A percentile compares a stretch with the other conserved stretches of the same genome.
phyloP scores from a whole-genome alignment of 2,329 filamentous ascomycete genomes.

The Calonectria pseudoturangicola region DNA sequence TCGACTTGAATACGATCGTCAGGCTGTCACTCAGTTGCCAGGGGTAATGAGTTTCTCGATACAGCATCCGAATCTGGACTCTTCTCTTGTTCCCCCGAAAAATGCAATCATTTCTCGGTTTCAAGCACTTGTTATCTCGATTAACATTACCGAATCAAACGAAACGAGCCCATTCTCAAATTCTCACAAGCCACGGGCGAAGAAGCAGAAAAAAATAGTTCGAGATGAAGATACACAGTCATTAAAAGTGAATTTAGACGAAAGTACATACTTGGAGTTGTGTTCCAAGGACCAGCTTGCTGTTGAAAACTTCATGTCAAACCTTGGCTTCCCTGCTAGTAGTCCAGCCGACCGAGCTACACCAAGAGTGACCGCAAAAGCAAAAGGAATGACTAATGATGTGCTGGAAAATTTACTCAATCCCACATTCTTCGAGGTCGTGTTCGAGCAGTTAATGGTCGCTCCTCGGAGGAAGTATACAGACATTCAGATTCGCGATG shows the following conservation, averaged over 20 bases:
- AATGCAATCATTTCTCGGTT: constrained; percentile 54
- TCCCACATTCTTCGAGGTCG: constrained; percentile 42
- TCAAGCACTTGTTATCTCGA: constrained; percentile 50
- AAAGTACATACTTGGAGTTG: constrained; percentile 46
- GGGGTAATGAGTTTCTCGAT: constrained; percentile 58
- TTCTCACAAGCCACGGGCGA: constrained; percentile 4
- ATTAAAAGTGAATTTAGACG: not conserved
- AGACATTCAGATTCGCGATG: constrained; percentile 46
- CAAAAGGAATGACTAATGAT: not conserved
- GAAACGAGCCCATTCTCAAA: not conserved
- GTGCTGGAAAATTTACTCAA: constrained; percentile 36
- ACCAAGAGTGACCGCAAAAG: not conserved
- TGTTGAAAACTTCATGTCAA: constrained; percentile 55
- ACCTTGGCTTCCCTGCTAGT: constrained; percentile 43
- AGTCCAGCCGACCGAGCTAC: not conserved
- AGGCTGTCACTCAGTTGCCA: constrained; percentile 30
- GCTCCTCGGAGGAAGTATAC: constrained; percentile 50
- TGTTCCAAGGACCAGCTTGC: constrained; percentile 51
- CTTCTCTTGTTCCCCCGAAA: constrained; percentile 55
- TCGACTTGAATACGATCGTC: constrained; percentile 49
- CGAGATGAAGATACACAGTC: not conserved
- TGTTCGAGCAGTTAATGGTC: constrained; percentile 54
- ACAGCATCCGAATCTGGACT: constrained; percentile 60
- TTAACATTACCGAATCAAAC: constrained; percentile 49
- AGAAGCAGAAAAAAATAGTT: constrained; percentile 41